A percentile compares a stretch with the other conserved stretches of the same genome.
These are phyloP conservation scores for Cordyceps cateniannulata DNA, from an alignment of 2,329 filamentous ascomycete species.

Conservation along the genomic window DNA sequence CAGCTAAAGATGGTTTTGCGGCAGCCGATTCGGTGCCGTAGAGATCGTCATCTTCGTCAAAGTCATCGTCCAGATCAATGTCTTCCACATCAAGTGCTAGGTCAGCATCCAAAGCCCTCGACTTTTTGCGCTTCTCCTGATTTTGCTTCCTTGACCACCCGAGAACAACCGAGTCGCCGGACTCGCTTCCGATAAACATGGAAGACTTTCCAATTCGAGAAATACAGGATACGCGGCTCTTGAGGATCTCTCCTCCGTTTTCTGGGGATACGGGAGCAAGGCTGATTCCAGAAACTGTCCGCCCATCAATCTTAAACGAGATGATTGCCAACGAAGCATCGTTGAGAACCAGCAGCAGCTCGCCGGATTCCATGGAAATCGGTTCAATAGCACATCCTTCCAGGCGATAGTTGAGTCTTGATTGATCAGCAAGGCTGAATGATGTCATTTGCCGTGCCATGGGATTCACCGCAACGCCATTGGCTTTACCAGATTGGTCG, in stretches of 20 bases:
- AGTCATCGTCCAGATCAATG: slow-evolving; percentile 45
- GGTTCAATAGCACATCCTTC: slow-evolving; percentile 76
- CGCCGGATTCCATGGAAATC: slow-evolving; percentile 68
- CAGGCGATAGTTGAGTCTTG: slow-evolving; percentile 68
- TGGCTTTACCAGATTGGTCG: slow-evolving; percentile 90
- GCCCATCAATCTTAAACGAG: slow-evolving; percentile 80
- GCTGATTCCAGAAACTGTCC: slow-evolving; percentile 82
- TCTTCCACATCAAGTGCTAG: slow-evolving; percentile 45
- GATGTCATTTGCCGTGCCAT: slow-evolving; percentile 78
- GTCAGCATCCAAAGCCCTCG: slow-evolving; percentile 49
- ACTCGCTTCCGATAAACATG: slow-evolving; percentile 82
- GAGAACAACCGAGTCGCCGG: slow-evolving; percentile 72
- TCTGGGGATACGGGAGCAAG: slow-evolving; percentile 59
- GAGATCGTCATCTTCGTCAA: slow-evolving; percentile 57
- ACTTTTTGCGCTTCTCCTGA: slow-evolving; percentile 59
- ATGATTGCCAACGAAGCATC: slow-evolving; percentile 70
- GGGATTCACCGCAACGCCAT: slow-evolving; percentile 85
- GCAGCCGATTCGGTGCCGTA: slow-evolving; percentile 58
- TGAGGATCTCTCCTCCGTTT: slow-evolving; percentile 56
- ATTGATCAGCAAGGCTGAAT: slow-evolving; percentile 82
- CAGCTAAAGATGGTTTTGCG: slow-evolving; percentile 42
- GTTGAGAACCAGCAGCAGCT: slow-evolving; percentile 75
- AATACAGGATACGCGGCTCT: slow-evolving; percentile 60
- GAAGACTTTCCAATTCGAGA: slow-evolving; percentile 60
- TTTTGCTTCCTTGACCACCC: slow-evolving; percentile 67